phyloP scores from a whole-genome alignment of 805 yeast species.

The Torulaspora delbrueckii region DNA sequence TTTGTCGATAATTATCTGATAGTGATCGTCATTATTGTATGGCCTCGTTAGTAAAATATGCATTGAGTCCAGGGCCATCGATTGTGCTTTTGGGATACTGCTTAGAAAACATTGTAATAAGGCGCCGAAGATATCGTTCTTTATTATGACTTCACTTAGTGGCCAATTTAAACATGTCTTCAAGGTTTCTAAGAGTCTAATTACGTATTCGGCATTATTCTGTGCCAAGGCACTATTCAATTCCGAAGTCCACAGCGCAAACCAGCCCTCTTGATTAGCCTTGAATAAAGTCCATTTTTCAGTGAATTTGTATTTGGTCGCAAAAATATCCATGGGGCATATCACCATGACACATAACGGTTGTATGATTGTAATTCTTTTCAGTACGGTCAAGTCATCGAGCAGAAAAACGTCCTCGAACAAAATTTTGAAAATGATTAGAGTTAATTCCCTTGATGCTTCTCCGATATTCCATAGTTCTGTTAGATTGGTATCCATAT shows the following conservation, averaged over 20 bases:
- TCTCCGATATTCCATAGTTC: conserved; percentile 65
- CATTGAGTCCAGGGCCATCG: conserved; percentile 83
- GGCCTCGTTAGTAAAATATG: conserved; percentile 82
- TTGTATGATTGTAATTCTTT: conserved; percentile 67
- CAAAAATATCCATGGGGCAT: conserved; percentile 62
- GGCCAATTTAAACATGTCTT: conserved; percentile 93
- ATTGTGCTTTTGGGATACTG: conserved; percentile 62
- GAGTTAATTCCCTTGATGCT: conserved; percentile 66
- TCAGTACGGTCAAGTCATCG: conserved; percentile 87
- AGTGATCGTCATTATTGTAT: conserved; percentile 61
- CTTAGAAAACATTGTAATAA: conserved; percentile 56
- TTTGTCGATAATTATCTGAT: conserved; percentile 70
- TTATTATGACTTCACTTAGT: conserved; percentile 65
- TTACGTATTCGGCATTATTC: conserved; percentile 47
- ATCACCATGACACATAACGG: conserved; percentile 82
- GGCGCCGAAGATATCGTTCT: conserved; percentile 59
- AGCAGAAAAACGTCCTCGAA: conserved; percentile 90
- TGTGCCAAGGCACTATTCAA: conserved; percentile 44
- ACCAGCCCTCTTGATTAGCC: conserved; percentile 80
- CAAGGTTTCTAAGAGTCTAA: conserved; percentile 70
- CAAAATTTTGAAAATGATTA: conserved; percentile 74
- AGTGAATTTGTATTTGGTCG: conserved; percentile 56
- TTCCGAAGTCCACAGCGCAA: conserved; percentile 60
- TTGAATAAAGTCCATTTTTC: conserved; percentile 49
- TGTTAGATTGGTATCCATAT: conserved; percentile 76